A percentile compares a stretch with the other conserved stretches of the same genome.
phyloP scores from a whole-genome alignment of 2,329 filamentous ascomycete species.

The Zymoseptoria ardabiliae region DNA sequence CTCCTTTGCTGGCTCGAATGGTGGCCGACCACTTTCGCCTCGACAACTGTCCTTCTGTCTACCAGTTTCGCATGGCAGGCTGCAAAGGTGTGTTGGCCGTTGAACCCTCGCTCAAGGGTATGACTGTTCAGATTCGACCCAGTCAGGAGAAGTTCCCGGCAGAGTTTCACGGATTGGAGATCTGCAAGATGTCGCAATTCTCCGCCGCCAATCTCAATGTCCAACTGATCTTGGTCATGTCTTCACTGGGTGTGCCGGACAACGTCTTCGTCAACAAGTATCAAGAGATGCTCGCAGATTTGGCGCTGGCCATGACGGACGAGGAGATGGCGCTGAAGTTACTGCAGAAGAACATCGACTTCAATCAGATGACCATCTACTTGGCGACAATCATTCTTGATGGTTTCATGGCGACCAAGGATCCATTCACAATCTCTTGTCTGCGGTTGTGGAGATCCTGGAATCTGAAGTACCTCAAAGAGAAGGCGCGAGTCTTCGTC shows the following conservation, averaged over 20 bases:
- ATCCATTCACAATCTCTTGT: slow-evolving; percentile 77
- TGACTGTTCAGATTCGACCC: slow-evolving; percentile 68
- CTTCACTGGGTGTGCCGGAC: slow-evolving; percentile 64
- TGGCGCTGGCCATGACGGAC: slow-evolving; percentile 63
- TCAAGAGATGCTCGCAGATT: slow-evolving; percentile 56
- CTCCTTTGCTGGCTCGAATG: slow-evolving; percentile 64
- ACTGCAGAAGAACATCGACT: slow-evolving; percentile 70
- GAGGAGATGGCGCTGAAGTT: slow-evolving; percentile 57
- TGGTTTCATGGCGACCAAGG: slow-evolving; percentile 65
- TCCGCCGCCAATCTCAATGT: slow-evolving; percentile 77
- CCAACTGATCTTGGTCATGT: slow-evolving; percentile 82
- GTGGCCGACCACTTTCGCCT: slow-evolving; percentile 64
- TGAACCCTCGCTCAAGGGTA: slow-evolving; percentile 54
- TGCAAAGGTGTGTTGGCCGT: slow-evolving; percentile 82
- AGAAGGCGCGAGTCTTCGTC: slow-evolving; percentile 80
- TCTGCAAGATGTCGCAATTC: slow-evolving; percentile 72
- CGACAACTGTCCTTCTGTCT: slow-evolving; percentile 63
- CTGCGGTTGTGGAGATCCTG: slow-evolving; percentile 80
- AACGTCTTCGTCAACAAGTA: slow-evolving; percentile 62
- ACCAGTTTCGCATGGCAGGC: slow-evolving; percentile 86
- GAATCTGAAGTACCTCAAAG: slow-evolving; percentile 83
- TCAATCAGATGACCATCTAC: slow-evolving; percentile 69
- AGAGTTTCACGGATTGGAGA: slow-evolving; percentile 65
- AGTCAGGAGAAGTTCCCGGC: slow-evolving; percentile 85
- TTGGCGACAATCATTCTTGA: slow-evolving; percentile 70